Conservation (phyloP, 177 flowering plant genomes). For the Vitis hybrid region DNA sequence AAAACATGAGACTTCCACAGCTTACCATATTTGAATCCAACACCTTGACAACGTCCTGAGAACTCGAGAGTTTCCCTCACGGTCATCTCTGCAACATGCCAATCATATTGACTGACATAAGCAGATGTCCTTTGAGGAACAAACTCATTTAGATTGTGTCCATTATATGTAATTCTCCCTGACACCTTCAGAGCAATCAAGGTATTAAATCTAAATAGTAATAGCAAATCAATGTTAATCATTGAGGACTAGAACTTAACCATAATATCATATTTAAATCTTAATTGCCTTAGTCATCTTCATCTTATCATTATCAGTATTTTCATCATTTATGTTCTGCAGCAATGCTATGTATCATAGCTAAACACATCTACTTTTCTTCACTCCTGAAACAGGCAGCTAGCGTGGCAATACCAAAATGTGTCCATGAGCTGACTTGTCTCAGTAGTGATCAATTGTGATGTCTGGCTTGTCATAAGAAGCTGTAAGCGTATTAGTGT, state of each 20-base stretch:
- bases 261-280: not conserved
- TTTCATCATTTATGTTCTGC: too few relatives aligned
- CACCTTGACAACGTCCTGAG: slow-evolving; percentile 91
- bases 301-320: too few relatives aligned
- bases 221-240: not conserved
- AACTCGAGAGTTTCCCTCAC: slow-evolving; percentile 89
- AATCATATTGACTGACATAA: slow-evolving; percentile 90
- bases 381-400: too few relatives aligned
- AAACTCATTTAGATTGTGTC: slow-evolving; percentile 75
- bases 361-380: too few relatives aligned
- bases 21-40: slow-evolving; percentile 87
- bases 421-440: too few relatives aligned
- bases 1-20: not conserved
- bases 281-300: too few relatives aligned
- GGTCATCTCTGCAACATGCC: slow-evolving; percentile 93
- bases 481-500: too few relatives aligned
- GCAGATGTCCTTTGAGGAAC: slow-evolving; percentile 87
- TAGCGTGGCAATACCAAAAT: too few relatives aligned
- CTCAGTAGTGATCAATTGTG: too few relatives aligned
- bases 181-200: slow-evolving; percentile 55
- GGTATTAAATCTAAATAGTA: slow-evolving; percentile 5
- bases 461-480: too few relatives aligned
- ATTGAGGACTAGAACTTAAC: not conserved
- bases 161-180: slow-evolving; percentile 87
- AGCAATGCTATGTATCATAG: too few relatives aligned